A percentile compares a stretch with the other conserved stretches of the same genome.
These are phyloP conservation scores for Aureobasidium sp. DNA, from an alignment of 2,329 filamentous ascomycete species.

Conservation along the genomic window DNA sequence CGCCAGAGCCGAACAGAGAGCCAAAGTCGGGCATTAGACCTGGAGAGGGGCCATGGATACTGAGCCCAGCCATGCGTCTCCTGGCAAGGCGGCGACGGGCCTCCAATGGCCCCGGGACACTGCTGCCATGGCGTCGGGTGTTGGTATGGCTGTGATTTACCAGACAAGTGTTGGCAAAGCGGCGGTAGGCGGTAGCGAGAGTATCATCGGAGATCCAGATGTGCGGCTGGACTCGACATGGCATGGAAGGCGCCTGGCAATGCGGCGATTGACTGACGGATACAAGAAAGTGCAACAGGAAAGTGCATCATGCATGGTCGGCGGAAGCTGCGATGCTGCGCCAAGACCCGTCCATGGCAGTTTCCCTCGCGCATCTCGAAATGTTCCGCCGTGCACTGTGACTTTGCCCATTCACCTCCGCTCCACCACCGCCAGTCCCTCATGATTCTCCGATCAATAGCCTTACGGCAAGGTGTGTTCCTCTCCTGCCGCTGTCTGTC, in stretches of 20 bases:
- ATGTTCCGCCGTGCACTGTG: not conserved
- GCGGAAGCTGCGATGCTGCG: not conserved
- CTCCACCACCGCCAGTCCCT: not conserved
- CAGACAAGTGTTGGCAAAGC: conserved; percentile 43
- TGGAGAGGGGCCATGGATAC: conserved; percentile 25
- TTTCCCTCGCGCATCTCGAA: not conserved
- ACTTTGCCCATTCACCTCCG: not conserved
- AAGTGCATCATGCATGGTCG: not conserved
- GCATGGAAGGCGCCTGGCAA: conserved; percentile 14
- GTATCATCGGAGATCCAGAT: conserved; percentile 56
- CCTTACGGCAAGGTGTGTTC: conserved; percentile 33
- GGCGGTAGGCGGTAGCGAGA: conserved; percentile 44
- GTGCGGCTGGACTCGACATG: conserved; percentile 22
- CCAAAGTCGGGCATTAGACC: conserved; percentile 23
- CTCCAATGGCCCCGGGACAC: conserved; percentile 57
- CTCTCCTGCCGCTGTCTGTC: not conserved
- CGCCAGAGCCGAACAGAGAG: conserved; percentile 24
- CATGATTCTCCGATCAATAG: conserved; percentile 40
- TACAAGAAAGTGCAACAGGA: not conserved
- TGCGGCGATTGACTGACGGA: not conserved
- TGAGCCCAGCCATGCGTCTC: conserved; percentile 48
- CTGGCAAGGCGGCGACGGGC: conserved; percentile 50
- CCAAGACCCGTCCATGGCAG: conserved; percentile 9
- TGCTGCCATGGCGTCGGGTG: conserved; percentile 50
- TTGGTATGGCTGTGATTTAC: conserved; percentile 25